These are phyloP conservation scores for Trichoderma breve DNA, from an alignment of 2,329 filamentous ascomycete genomes.

Conservation along the genomic window DNA sequence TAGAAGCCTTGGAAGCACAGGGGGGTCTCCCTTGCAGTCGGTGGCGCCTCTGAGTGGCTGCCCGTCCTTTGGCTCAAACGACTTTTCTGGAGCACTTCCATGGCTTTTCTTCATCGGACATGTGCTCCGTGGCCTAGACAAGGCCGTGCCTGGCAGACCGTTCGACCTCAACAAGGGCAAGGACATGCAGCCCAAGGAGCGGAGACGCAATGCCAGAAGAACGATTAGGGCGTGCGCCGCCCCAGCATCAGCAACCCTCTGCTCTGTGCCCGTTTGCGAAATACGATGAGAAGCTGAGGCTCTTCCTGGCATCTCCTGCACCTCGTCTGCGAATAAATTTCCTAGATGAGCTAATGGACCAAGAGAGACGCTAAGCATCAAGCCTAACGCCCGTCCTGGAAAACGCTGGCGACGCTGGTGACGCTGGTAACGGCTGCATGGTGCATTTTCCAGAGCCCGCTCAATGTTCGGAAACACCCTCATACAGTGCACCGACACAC, in stretches of 20 bases:
- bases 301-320: background rate
- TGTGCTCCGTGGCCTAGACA: slow-evolving; percentile 6
- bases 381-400: background rate
- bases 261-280: background rate
- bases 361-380: background rate
- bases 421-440: background rate
- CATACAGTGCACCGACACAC: background rate
- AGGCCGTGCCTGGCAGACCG: slow-evolving; percentile 6
- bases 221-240: background rate
- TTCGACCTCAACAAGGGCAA: background rate
- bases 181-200: slow-evolving; percentile 18
- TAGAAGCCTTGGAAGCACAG: slow-evolving; percentile 14
- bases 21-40: background rate
- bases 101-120: slow-evolving; percentile 16
- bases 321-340: background rate
- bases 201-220: slow-evolving; percentile 12
- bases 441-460: background rate
- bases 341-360: background rate
- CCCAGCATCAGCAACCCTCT: background rate
- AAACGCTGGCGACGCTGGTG: background rate
- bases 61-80: background rate
- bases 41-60: slow-evolving; percentile 5
- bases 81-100: slow-evolving; percentile 11
- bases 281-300: background rate
- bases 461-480: background rate